Conservation (phyloP, 192 early-diverging fungal genomes). For the Backusella parvicylindrica region DNA sequence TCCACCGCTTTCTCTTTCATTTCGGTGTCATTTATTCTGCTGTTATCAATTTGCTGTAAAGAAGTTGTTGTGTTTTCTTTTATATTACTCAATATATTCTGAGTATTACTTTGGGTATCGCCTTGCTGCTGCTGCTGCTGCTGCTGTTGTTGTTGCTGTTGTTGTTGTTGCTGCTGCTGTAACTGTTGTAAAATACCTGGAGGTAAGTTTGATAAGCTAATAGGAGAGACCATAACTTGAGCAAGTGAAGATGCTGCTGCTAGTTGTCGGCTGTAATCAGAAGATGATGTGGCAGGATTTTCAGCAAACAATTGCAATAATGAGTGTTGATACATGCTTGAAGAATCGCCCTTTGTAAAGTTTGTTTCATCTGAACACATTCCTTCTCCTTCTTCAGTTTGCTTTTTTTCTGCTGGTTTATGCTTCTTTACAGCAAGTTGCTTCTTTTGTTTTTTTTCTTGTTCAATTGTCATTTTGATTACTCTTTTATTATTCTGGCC, state of each 20-base stretch:
- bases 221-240: not conserved
- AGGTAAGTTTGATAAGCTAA: not conserved
- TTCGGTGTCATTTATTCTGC: not conserved
- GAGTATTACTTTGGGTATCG: not conserved
- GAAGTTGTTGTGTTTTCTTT: not conserved
- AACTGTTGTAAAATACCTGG: not conserved
- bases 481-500: not conserved
- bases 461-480: not conserved
- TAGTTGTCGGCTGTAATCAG: not conserved
- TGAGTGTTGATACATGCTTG: not conserved
- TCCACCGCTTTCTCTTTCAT: not conserved
- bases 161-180: not conserved
- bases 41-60: not conserved
- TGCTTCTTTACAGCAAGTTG: not conserved
- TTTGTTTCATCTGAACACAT: not conserved
- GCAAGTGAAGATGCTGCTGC: not conserved
- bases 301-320: not conserved
- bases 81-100: not conserved
- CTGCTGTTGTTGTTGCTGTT: too few relatives aligned
- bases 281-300: not conserved
- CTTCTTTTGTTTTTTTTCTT: not conserved
- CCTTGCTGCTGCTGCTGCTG: not conserved
- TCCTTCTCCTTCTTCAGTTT: not conserved
- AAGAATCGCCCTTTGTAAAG: not conserved
- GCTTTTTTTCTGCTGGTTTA: not conserved